Base-by-base conservation (phyloP, 441 rosid genomes). In the Erysimum cheiri region DNA sequence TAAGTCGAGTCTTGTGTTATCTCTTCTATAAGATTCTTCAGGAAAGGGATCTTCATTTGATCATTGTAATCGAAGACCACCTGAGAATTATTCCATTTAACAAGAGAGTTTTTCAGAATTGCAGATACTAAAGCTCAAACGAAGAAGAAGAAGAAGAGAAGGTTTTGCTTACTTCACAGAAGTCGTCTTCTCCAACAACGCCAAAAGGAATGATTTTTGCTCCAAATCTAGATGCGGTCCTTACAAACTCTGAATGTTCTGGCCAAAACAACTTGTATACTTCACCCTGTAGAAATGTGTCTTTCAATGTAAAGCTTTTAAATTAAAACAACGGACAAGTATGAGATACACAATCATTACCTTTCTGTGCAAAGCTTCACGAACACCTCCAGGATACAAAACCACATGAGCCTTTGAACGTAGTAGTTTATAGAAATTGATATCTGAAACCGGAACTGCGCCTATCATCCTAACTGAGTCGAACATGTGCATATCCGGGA, bases 121-220 rank as follows among this genome's bases (percentile, higher is more conserved):
- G 31, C 29, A 26, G 11, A 78, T 43, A 74, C 76, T 67, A 13
- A 17, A 52, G 15, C 40, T 15, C 56, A 49, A 64, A 49, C 10
- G 28, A 8, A 12, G 6, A 19, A 17, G n/a, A 5, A 48, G 29
- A 56, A 58, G 44, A 64, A n/a, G n/a, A n/a, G 15, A 17, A 6
- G 24, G 24, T 15, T 19, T 7, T 44, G 58, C 73, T 71, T 71
- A 77, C 77, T 19, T 71, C 8, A 37, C 29, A 44, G 11, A 85
- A n/a, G 57, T 91, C 96, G 78, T 93, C 98, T 82, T 91, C 96
- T 70, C 97, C 98, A 48, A 89, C 91, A 31, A 67, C 84, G 1
- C 95, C 95, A 78, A 91, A 93, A 52, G 98, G 97, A 65, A 91
- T 70, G 22, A 93, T 89, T 72, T 78, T 93, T 32, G 98, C 88